phyloP scores from a whole-genome alignment of 441 rosid genomes.

The Pelargonium citronellum region DNA sequence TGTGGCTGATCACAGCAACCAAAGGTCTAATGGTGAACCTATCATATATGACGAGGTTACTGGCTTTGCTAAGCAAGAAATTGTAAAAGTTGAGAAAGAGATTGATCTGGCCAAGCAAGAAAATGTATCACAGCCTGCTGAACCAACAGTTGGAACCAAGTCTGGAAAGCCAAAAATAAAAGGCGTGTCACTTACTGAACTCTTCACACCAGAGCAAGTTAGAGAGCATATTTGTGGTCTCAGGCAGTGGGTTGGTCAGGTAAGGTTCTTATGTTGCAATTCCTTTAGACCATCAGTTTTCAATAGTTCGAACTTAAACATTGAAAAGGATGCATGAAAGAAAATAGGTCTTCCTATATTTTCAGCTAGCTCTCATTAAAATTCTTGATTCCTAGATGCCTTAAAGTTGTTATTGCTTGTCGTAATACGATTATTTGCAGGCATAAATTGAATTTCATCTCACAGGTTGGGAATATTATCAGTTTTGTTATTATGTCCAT shows the following conservation, averaged over 20 bases:
- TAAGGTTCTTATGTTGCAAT: conserved; percentile 16
- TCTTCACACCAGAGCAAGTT: conserved; percentile 98
- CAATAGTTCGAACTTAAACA: not conserved
- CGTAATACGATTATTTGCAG: not conserved
- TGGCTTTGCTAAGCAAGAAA: conserved; percentile 44
- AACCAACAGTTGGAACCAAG: conserved; percentile 50
- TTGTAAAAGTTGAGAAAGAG: conserved; percentile 52
- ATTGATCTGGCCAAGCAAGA: conserved; percentile 52
- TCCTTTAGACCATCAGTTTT: not conserved
- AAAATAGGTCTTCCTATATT: not conserved
- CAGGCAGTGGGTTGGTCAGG: conserved; percentile 99
- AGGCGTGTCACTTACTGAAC: conserved; percentile 92
- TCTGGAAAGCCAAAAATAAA: conserved; percentile 95
- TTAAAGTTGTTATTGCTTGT: not conserved
- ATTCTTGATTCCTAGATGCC: no score
- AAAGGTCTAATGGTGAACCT: conserved; percentile 41
- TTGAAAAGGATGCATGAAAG: conserved; percentile 6
- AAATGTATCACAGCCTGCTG: conserved; percentile 42
- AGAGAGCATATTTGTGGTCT: conserved; percentile 87
- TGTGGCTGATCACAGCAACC: conserved; percentile 42
- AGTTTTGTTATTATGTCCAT: not conserved
- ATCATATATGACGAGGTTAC: conserved; percentile 32
- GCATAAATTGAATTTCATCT: not conserved
- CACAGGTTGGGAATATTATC: not conserved
- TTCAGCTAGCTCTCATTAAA: no score